Evolutionary conservation across 192 early-diverging fungal species (phyloP).

Genomic region (Backusella psychrophila): DNA sequence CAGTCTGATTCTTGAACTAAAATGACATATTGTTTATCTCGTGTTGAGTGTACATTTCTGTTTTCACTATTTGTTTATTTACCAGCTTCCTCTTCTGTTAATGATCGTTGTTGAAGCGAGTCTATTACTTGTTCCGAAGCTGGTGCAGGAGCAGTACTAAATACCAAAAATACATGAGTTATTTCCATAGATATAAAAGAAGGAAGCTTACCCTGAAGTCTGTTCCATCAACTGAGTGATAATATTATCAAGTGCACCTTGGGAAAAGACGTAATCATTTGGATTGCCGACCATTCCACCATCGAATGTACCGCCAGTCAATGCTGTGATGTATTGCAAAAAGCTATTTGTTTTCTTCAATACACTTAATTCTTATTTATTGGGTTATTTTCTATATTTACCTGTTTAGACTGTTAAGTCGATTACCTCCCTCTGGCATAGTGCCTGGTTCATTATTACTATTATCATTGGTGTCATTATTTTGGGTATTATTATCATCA

Average conservation of each 20-base stretch:
- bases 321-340: slow-evolving; percentile 21
- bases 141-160: slow-evolving; percentile 72
- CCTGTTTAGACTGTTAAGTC: slow-evolving; percentile 9
- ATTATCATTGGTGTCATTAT: not conserved
- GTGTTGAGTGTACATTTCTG: not conserved
- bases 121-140: slow-evolving; percentile 76
- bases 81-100: slow-evolving; percentile 52
- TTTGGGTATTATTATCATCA: not conserved
- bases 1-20: slow-evolving; percentile 70
- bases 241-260: slow-evolving; percentile 82
- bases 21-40: not conserved
- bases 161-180: not conserved
- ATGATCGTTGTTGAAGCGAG: slow-evolving; percentile 50
- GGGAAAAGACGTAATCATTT: slow-evolving; percentile 87
- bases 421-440: not conserved
- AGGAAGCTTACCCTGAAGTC: slow-evolving; percentile 45
- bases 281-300: slow-evolving; percentile 54
- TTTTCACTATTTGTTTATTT: not conserved
- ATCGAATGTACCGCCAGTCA: slow-evolving; percentile 42
- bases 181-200: not conserved
- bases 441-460: not conserved
- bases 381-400: not conserved
- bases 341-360: not conserved
- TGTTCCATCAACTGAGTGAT: slow-evolving; percentile 85
- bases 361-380: not conserved